Evolutionary conservation across 257 asterid species (phyloP).

Genomic region (Marsdenia floribunda): DNA sequence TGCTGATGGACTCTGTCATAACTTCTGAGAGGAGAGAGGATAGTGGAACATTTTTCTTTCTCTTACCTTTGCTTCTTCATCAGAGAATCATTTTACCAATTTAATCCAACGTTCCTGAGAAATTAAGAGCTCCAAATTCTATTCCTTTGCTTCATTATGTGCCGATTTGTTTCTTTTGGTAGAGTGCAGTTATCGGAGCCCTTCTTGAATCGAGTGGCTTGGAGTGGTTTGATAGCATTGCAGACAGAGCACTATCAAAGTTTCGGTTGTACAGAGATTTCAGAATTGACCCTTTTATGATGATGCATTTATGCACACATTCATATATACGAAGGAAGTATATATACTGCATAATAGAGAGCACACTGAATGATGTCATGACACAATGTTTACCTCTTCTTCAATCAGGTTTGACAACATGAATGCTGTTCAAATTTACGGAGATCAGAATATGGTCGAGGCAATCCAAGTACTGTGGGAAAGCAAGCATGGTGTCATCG

Average conservation of each 20-base stretch:
- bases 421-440: conserved; percentile 12
- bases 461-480: conserved; percentile 18
- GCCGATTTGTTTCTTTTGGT: background rate
- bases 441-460: conserved; percentile 13
- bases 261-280: conserved; percentile 12
- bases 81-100: background rate
- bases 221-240: conserved; percentile 21
- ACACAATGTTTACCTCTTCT: background rate
- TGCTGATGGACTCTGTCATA: background rate
- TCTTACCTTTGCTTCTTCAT: background rate
- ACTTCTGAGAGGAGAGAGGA: background rate
- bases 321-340: background rate
- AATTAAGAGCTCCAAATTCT: background rate
- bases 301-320: background rate
- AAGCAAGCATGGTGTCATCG: conserved; percentile 1
- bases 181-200: conserved; percentile 16
- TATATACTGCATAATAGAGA: background rate
- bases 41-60: background rate
- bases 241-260: conserved; percentile 10
- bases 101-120: background rate
- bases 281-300: background rate
- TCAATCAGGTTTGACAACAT: conserved; percentile 8
- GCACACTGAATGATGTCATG: background rate
- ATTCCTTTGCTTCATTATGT: background rate
- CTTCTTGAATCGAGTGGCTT: conserved; percentile 20